Evolutionary conservation across 805 yeast genomes (phyloP).

Genomic region (Ascoidea rubescens): DNA sequence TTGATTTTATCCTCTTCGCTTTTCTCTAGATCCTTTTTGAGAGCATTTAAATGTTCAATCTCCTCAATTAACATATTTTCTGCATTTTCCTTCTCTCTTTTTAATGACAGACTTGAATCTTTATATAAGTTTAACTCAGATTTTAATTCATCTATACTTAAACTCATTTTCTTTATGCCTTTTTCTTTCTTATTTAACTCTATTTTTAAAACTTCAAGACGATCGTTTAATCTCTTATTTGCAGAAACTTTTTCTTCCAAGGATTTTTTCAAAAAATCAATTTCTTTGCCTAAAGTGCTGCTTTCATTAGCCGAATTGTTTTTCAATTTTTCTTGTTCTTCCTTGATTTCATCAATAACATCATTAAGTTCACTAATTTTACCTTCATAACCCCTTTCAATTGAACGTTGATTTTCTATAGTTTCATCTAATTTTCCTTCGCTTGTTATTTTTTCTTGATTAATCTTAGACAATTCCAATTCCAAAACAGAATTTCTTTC

Average conservation of each 20-base stretch:
- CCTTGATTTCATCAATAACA: no score
- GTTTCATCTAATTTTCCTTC: no score
- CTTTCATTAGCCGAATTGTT: neutral
- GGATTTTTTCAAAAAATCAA: neutral
- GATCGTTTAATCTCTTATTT: neutral
- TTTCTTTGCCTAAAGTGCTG: neutral
- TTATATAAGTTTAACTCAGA: neutral
- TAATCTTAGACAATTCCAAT: no score
- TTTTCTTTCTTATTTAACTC: neutral
- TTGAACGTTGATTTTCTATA: no score
- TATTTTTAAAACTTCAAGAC: neutral
- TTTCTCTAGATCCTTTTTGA: slow-evolving; percentile 9
- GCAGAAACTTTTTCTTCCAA: neutral
- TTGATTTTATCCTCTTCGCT: slow-evolving; percentile 8
- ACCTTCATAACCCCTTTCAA: no score
- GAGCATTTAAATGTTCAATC: slow-evolving; percentile 10
- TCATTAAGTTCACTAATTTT: no score
- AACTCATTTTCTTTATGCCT: neutral
- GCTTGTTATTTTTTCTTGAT: no score
- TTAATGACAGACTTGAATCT: neutral
- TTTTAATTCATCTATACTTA: no score
- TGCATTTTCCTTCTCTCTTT: neutral
- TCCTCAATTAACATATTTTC: slow-evolving; percentile 15
- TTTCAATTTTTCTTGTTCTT: neutral
- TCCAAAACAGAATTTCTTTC: no score